These are phyloP conservation scores for Phoma sp. DNA, from an alignment of 2,329 filamentous ascomycete genomes.

Conservation along the genomic window DNA sequence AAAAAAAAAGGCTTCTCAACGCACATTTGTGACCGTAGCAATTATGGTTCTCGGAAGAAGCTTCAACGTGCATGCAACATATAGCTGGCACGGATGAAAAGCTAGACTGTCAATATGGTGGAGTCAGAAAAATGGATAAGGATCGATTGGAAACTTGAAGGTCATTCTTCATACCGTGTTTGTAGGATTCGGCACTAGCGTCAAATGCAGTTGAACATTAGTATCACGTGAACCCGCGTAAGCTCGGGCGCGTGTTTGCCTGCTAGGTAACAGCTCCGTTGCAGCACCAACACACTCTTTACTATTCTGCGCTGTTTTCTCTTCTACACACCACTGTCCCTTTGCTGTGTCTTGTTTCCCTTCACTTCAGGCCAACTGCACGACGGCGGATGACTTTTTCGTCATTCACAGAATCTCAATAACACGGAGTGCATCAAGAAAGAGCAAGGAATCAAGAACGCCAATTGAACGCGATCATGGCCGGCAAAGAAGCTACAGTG, in stretches of 20 bases:
- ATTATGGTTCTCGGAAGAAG: no score
- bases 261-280: constrained; percentile 24
- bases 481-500: constrained; percentile 89
- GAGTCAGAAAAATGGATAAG: no score
- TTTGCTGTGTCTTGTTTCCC: neutral
- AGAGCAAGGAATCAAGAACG: constrained; percentile 13
- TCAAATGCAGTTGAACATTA: no score
- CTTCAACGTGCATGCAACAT: no score
- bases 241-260: constrained; percentile 29
- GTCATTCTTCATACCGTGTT: no score
- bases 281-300: constrained; percentile 5
- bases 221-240: constrained; percentile 12
- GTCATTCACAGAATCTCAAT: neutral
- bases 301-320: neutral
- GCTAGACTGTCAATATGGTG: no score
- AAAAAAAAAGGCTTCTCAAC: neutral
- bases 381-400: no score
- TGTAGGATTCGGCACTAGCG: no score
- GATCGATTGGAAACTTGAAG: no score
- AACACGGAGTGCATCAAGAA: neutral
- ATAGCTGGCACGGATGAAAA: no score
- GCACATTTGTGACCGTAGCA: no score
- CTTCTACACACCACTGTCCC: neutral
- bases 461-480: constrained; percentile 63
- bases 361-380: neutral